Evolutionary conservation across 129 eudicot species (phyloP).

Genomic region (Arctium lappa): DNA sequence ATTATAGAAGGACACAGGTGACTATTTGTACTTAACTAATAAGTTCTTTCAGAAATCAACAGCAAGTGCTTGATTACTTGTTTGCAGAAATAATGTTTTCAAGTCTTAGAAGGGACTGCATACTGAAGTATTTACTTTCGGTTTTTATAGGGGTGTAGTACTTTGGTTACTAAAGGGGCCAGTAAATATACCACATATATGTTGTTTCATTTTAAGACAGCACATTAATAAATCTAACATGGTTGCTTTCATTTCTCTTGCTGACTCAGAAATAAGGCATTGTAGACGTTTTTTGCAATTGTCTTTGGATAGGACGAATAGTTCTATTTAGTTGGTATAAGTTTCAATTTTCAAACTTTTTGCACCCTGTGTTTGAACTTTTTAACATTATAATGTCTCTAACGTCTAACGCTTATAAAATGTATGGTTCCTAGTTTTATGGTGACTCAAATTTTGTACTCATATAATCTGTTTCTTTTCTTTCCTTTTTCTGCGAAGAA

Average conservation of each 20-base stretch:
- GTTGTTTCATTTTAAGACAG: background rate
- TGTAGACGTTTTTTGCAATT: background rate
- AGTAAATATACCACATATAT: no score
- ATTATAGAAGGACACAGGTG: conserved; percentile 61
- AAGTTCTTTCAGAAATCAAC: background rate
- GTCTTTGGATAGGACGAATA: background rate
- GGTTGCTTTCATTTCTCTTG: background rate
- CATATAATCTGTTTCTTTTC: background rate
- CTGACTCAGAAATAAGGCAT: background rate
- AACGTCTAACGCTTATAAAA: background rate
- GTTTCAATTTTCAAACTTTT: background rate
- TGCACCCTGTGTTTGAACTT: background rate
- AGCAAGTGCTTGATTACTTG: background rate
- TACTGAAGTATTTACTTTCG: background rate
- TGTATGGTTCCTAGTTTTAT: background rate
- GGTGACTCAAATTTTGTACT: conserved; percentile 1
- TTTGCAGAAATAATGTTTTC: background rate
- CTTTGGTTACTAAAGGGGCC: background rate
- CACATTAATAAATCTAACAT: background rate
- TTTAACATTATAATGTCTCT: background rate
- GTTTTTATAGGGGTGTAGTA: background rate
- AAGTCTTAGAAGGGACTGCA: background rate
- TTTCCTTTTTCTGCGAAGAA: conserved; percentile 35
- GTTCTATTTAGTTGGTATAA: background rate
- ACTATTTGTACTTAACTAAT: background rate